phyloP scores from a whole-genome alignment of 108 stramenopile genomes.

The Aurantiochytrium sp. region DNA sequence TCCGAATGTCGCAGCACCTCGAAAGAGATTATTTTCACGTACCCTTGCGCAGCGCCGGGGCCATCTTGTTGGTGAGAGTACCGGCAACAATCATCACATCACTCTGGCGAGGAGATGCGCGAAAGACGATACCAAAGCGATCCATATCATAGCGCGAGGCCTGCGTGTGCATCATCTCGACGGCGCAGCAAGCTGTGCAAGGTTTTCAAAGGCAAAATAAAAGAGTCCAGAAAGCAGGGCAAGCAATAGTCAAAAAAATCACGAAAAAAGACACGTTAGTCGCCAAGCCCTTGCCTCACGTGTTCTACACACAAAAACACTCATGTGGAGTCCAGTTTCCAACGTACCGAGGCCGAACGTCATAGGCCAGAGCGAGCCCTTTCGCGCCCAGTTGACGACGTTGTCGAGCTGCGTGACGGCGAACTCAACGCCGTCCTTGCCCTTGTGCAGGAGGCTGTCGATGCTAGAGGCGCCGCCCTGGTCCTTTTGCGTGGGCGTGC shows the following conservation, averaged over 20 bases:
- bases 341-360: conserved; percentile 76
- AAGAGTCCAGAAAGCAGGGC: neutral
- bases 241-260: neutral
- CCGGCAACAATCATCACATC: conserved; percentile 99
- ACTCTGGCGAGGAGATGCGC: conserved; percentile 81
- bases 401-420: conserved; percentile 95
- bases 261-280: too few species aligned
- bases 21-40: neutral
- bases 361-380: conserved; percentile 99
- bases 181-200: conserved; percentile 83
- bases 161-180: conserved; percentile 99
- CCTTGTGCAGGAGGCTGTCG: conserved; percentile 13
- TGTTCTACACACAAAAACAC: too few species aligned
- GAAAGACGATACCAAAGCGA: conserved; percentile 95
- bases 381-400: conserved; percentile 97
- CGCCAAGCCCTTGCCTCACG: too few species aligned
- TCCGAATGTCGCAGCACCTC: neutral
- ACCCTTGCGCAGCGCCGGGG: conserved; percentile 86
- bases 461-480: conserved; percentile 12
- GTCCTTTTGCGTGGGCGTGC: neutral
- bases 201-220: neutral
- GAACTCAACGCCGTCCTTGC: conserved; percentile 82
- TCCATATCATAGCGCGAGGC: conserved; percentile 99
- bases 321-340: too few species aligned
- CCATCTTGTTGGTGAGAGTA: conserved; percentile 99